Evolutionary conservation across 164 flowering plant species (phyloP).

Genomic region (Magnolia officinalis): DNA sequence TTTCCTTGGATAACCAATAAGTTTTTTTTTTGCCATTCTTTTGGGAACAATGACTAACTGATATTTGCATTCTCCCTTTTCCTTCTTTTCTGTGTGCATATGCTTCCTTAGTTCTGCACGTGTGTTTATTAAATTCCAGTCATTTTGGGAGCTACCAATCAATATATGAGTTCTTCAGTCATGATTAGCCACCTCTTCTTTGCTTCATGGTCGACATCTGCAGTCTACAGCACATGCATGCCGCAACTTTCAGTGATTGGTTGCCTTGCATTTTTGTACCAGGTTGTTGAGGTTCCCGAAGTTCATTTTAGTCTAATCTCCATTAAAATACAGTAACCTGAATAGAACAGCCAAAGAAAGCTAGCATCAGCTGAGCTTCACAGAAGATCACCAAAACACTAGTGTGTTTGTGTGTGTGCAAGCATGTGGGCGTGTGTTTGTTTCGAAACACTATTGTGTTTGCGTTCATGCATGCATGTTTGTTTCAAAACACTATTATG

Average conservation of each 20-base stretch:
- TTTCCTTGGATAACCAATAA: constrained; percentile 6
- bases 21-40: constrained; percentile 12
- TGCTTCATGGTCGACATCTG: neutral
- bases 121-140: neutral
- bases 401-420: too few species aligned
- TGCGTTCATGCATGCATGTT: too few species aligned
- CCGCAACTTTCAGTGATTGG: neutral
- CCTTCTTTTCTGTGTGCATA: neutral
- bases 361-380: too few species aligned
- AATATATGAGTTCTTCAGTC: neutral
- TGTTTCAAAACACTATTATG: too few species aligned
- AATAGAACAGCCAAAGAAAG: too few species aligned
- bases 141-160: neutral
- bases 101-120: neutral
- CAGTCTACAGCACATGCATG: neutral
- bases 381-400: too few species aligned
- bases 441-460: too few species aligned
- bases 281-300: neutral
- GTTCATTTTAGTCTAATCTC: too few species aligned
- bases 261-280: neutral
- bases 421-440: too few species aligned
- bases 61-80: neutral
- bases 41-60: neutral
- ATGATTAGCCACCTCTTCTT: neutral
- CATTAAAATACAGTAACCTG: too few species aligned